Evolutionary conservation across 371 early-diverging fungal species (phyloP).

Genomic region (Mucor plumbeus): DNA sequence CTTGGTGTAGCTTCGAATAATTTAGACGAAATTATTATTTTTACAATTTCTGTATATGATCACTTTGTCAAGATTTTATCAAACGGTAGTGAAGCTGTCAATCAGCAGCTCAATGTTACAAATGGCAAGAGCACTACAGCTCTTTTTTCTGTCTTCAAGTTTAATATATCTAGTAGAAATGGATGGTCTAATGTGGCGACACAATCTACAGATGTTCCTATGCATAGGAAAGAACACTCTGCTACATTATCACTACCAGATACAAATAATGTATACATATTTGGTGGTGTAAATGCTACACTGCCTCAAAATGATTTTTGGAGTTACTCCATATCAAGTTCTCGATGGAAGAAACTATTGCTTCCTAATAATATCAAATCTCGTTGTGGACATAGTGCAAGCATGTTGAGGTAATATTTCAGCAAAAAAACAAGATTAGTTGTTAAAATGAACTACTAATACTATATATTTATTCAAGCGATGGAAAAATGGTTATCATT

Average conservation of each 20-base stretch:
- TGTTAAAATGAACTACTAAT: neutral
- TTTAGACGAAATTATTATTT: neutral
- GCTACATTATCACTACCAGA: neutral
- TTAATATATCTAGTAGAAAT: neutral
- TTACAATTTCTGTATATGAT: neutral
- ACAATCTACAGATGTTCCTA: neutral
- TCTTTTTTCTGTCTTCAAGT: neutral
- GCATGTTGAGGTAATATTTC: conserved; percentile 11
- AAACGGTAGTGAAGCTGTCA: neutral
- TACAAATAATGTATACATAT: conserved; percentile 2
- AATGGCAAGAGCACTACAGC: neutral
- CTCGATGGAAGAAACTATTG: neutral
- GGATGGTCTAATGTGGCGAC: neutral
- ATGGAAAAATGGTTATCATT: conserved; percentile 15
- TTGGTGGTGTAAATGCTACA: conserved; percentile 16
- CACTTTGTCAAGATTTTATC: neutral
- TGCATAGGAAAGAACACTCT: conserved; percentile 13
- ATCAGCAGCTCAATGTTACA: neutral
- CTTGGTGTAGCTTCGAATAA: neutral
- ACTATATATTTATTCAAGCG: neutral
- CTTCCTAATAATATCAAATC: neutral
- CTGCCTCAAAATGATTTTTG: conserved; percentile 17
- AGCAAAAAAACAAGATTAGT: neutral
- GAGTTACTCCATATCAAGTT: neutral
- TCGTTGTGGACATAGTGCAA: conserved; percentile 21